Evolutionary conservation across 1,139 yeast species (phyloP), one percentile per base, ranked within the genome.

Genomic region (Nakaseomyces kungkrabaensis): DNA sequence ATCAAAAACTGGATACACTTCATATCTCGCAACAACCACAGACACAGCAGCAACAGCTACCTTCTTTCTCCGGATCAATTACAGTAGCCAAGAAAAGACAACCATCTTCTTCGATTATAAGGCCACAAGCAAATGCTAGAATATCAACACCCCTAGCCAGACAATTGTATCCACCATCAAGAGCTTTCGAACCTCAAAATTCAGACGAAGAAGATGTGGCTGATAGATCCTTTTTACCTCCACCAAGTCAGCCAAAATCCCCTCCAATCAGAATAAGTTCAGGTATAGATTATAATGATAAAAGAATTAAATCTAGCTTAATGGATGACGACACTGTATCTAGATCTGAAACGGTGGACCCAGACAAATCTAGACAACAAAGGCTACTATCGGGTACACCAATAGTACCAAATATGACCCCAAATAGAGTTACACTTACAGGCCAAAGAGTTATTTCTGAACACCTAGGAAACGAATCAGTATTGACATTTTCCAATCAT

Each of bases 111-210:
- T 29, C 34, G 6, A 13, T 31, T 10, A 13, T 31, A 17, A 36
- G 26, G 13, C 32, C 29, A 10, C 34, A 36, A 13, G 13, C 22
- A 5, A 43, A 33, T 24, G 31, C 29, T 22, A 59, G 68, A 52
- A 61, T 61, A 38, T 64, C 69, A 3, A 68, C 72, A 4, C 73
- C 71, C 4, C 51, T 68, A 45, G 65, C 72, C 5, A 67, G 68
- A 46, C 72, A 69, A 50, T 60, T 70, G 9, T 69, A 61, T 51
- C 71, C 72, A 7, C 62, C 59, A 10, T 54, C 62, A 5, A 59
- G 59, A 38, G 59, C 59, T 43, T 62, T 59, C 4, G 68, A 67
- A 34, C 61, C 61, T 25, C 63, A 59, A 25, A 50, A 52, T 27
- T 51, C 34, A 5, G 47, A 37, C 8, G 51, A 46, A 13, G 50